Evolutionary conservation across 495 filamentous ascomycete genomes (phyloP).

Genomic region (Letharia lupina): DNA sequence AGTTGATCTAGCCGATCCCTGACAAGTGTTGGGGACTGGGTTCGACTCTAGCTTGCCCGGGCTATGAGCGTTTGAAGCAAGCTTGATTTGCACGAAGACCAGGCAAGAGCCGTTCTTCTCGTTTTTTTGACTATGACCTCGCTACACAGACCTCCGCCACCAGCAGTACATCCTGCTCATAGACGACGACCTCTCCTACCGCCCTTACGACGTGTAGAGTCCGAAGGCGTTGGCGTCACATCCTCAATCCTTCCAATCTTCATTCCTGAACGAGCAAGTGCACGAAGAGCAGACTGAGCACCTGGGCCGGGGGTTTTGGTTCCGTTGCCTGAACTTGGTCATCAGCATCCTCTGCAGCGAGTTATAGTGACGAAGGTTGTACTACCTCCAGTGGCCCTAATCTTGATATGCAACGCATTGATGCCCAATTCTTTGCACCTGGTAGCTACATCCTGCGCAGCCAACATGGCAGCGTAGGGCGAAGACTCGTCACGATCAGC

Average conservation of each 20-base stretch:
- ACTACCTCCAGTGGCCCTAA: constrained; percentile 92
- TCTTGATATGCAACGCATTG: constrained; percentile 99
- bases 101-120: constrained; percentile 51
- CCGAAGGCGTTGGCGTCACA: constrained; percentile 96
- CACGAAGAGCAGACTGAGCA: constrained; percentile 97
- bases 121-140: constrained; percentile 39
- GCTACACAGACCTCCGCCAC: constrained; percentile 24
- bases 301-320: constrained; percentile 99
- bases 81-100: constrained; percentile 39
- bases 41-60: background rate
- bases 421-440: constrained; percentile 99
- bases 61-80: background rate
- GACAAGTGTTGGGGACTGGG: background rate
- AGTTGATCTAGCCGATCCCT: constrained; percentile 47
- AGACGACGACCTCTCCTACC: constrained; percentile 99
- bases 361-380: background rate
- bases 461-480: constrained; percentile 99
- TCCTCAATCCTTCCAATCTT: constrained; percentile 99
- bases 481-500: constrained; percentile 99
- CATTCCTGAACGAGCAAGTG: constrained; percentile 97
- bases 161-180: constrained; percentile 44
- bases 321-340: constrained; percentile 62
- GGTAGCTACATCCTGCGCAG: constrained; percentile 82
- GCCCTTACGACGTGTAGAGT: constrained; percentile 98
- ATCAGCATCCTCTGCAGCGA: background rate